These are phyloP conservation scores for Acer campestre DNA, from an alignment of 345 rosid species.

Conservation along the genomic window DNA sequence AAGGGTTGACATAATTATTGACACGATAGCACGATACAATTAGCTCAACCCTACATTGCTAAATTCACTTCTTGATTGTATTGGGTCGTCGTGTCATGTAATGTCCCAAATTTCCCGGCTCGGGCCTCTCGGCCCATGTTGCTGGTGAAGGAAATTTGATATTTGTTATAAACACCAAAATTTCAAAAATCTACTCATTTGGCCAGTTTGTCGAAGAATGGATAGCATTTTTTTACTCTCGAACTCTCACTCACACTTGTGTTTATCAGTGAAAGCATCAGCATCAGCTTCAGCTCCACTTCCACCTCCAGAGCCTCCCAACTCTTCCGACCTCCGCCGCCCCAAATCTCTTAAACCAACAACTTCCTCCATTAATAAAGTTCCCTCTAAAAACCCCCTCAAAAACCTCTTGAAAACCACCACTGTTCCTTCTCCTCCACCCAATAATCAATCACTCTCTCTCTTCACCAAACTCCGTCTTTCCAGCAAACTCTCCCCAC, in stretches of 20 bases:
- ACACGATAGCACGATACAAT: too few species aligned
- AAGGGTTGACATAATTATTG: too few species aligned
- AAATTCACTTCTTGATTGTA: too few species aligned
- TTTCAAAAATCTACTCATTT: too few species aligned
- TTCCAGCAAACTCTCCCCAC: slow-evolving; percentile 75
- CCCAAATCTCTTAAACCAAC: slow-evolving; percentile 46
- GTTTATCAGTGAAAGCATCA: slow-evolving; percentile 47
- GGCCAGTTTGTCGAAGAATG: slow-evolving; percentile 20
- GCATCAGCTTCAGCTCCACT: slow-evolving; percentile 25
- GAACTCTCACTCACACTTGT: slow-evolving; percentile 43
- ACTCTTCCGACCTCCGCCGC: slow-evolving; percentile 56
- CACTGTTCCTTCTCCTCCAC: slow-evolving; percentile 25
- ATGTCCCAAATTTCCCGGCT: too few species aligned
- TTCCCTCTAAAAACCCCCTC: slow-evolving; percentile 57
- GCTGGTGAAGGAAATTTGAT: too few species aligned
- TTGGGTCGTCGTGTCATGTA: too few species aligned
- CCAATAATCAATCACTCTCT: slow-evolving; percentile 26
- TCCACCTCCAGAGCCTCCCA: slow-evolving; percentile 36
- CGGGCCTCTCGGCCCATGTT: too few species aligned
- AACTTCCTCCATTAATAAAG: slow-evolving; percentile 17
- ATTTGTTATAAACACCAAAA: too few species aligned
- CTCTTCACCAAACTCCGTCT: slow-evolving; percentile 72
- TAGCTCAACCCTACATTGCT: too few species aligned
- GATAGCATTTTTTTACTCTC: slow-evolving; percentile 42
- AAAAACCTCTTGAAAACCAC: slow-evolving; percentile 38